These are phyloP conservation scores for Fusarium sp. DNA, from an alignment of 2,329 filamentous ascomycete genomes.

Conservation along the genomic window DNA sequence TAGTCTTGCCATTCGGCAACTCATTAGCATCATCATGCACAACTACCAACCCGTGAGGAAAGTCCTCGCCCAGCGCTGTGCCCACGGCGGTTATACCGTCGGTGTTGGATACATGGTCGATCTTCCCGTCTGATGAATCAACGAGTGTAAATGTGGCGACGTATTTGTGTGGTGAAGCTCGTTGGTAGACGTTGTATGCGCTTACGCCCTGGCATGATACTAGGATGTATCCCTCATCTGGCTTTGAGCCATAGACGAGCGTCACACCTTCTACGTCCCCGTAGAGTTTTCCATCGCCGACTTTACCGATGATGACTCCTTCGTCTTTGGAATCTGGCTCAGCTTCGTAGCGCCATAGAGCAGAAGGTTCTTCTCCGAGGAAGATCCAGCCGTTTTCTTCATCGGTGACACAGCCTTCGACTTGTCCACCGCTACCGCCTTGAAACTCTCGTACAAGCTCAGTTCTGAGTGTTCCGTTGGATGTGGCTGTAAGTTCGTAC, in stretches of 20 bases:
- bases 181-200: constrained; percentile 62
- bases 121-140: constrained; percentile 53
- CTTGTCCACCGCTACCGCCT: constrained; percentile 63
- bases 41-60: constrained; percentile 59
- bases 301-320: constrained; percentile 53
- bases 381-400: constrained; percentile 63
- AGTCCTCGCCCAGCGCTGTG: constrained; percentile 54
- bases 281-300: constrained; percentile 60
- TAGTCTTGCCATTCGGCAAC: constrained; percentile 57
- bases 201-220: constrained; percentile 65
- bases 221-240: constrained; percentile 60
- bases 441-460: constrained; percentile 62
- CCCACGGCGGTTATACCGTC: constrained; percentile 63
- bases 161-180: constrained; percentile 60
- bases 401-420: constrained; percentile 65
- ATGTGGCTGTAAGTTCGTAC: constrained; percentile 58
- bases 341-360: constrained; percentile 63
- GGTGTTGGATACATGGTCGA: constrained; percentile 65
- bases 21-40: constrained; percentile 66
- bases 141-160: constrained; percentile 62
- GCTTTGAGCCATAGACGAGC: constrained; percentile 57
- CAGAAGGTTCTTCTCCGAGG: constrained; percentile 63
- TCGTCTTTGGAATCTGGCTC: constrained; percentile 57
- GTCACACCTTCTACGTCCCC: constrained; percentile 67
- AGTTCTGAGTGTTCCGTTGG: constrained; percentile 56